Evolutionary conservation across 768 basidiomycete species (phyloP), one percentile per base, ranked within the genome.

Genomic region (Lactarius hatsudake): DNA sequence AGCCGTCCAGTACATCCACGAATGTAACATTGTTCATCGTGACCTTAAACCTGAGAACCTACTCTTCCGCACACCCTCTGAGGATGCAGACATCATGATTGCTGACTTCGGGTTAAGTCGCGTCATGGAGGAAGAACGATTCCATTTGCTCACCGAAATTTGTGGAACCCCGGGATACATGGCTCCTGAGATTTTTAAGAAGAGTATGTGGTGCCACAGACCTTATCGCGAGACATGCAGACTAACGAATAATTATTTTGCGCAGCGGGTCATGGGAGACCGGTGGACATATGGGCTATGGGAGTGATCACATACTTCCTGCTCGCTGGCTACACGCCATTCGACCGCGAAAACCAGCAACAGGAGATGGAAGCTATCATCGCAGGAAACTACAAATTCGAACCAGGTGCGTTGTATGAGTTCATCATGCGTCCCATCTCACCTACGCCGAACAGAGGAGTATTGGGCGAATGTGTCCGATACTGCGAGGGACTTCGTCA

Each of bases 11-110:
- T 96, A 98, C 77, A 89, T 99, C 61, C 96, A 99, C 75, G 85
- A 86, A 40, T 83, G 87, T 65, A 95, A 93, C 18, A 95, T 99
- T 74, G 96, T 99, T 15, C 96, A 99, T 74, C 86, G 97, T 72
- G 96, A 99, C 74, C 80, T 99, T 68, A 99, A 99, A 78, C 96
- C 96, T 4, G 96, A 99, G 80, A 99, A 99, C 79, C 85, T 99
- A 28, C 83, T 99, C 38, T 99, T 98, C 87, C 88, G 92, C 65
- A 89, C 90, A 18, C 83, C 85, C 71, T 89, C 85, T 6, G 95
- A 98, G 76, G 92, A 94, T 51, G 89, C 95, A 18, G 95, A 96
- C 73, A 89, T 99, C 73, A 93, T 97, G 88, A 88, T 99, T 65
- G 96, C 96, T 0, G 96, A 99, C 77, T 99, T 99, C 75, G 96